phyloP scores from a whole-genome alignment of 129 eudicot species.

The Centella asiatica region DNA sequence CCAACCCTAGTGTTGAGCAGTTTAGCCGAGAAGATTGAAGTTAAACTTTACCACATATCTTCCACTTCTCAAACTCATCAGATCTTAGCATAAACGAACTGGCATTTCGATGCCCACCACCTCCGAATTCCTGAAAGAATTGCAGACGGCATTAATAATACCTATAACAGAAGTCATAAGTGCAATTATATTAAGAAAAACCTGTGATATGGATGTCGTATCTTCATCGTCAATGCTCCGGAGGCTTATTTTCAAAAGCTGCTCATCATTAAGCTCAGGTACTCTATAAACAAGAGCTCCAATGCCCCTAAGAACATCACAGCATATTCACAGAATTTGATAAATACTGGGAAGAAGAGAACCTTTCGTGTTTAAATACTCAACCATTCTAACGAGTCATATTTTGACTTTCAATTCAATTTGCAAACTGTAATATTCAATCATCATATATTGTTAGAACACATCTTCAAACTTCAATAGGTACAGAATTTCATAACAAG shows the following conservation, averaged over 20 bases:
- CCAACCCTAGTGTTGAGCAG: not conserved
- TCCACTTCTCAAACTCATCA: constrained; percentile 64
- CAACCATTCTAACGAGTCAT: too few species aligned
- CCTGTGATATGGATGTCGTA: constrained; percentile 82
- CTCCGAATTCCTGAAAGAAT: constrained; percentile 53
- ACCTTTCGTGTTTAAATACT: too few species aligned
- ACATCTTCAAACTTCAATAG: too few species aligned
- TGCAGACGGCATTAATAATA: not conserved
- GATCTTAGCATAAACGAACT: constrained; percentile 64
- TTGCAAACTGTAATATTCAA: too few species aligned
- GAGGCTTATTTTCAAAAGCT: constrained; percentile 61
- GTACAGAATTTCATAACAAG: too few species aligned
- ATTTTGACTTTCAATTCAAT: too few species aligned
- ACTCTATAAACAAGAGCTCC: constrained; percentile 82
- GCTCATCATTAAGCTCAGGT: constrained; percentile 59
- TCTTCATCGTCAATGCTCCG: constrained; percentile 58
- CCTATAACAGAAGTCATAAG: not conserved
- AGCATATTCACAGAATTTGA: not conserved
- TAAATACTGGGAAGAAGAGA: too few species aligned
- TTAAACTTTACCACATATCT: constrained; percentile 15
- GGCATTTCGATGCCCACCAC: constrained; percentile 91
- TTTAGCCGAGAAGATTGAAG: not conserved
- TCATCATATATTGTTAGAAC: too few species aligned
- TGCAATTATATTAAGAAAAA: not conserved
- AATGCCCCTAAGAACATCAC: constrained; percentile 46